These are phyloP conservation scores for Gastrodia elata DNA, from an alignment of 106 monocot species.

Conservation along the genomic window DNA sequence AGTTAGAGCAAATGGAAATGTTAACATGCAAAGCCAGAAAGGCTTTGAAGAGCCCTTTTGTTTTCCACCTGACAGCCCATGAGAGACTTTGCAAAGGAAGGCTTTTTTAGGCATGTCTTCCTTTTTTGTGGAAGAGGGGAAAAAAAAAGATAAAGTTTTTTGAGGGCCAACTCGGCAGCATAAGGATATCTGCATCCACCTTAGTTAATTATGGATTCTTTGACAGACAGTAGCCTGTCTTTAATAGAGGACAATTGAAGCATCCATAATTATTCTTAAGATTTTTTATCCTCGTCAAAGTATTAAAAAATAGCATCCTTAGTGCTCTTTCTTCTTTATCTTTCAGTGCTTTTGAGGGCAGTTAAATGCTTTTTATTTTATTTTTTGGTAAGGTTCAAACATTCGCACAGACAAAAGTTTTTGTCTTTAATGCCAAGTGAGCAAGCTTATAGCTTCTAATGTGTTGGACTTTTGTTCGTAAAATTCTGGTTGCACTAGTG, in stretches of 20 bases:
- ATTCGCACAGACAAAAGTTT: conserved; percentile 43
- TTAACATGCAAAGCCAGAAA: conserved; percentile 14
- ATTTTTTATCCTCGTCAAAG: conserved; percentile 12
- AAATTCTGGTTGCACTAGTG: too few relatives aligned
- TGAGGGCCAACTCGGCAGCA: not conserved
- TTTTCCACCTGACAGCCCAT: not conserved
- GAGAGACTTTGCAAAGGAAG: conserved; percentile 9
- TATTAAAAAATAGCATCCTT: conserved; percentile 11
- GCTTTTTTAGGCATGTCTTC: conserved; percentile 6
- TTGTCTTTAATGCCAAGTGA: conserved; percentile 40
- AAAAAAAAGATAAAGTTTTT: not conserved
- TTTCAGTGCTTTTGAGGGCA: conserved; percentile 83
- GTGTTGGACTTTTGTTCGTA: too few relatives aligned
- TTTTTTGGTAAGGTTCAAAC: conserved; percentile 34
- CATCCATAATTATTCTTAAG: conserved; percentile 10
- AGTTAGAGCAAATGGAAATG: conserved; percentile 3
- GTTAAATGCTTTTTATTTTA: conserved; percentile 11
- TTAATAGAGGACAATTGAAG: conserved; percentile 35
- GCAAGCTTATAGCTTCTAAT: conserved; percentile 8
- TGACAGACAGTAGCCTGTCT: conserved; percentile 49
- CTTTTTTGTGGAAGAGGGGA: not conserved
- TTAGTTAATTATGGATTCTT: conserved; percentile 26
- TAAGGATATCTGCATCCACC: conserved; percentile 4
- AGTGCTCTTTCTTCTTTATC: conserved; percentile 46
- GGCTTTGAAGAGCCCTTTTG: conserved; percentile 4